Base-by-base conservation (phyloP, 805 yeast species). In the Suhomyces sp. region DNA sequence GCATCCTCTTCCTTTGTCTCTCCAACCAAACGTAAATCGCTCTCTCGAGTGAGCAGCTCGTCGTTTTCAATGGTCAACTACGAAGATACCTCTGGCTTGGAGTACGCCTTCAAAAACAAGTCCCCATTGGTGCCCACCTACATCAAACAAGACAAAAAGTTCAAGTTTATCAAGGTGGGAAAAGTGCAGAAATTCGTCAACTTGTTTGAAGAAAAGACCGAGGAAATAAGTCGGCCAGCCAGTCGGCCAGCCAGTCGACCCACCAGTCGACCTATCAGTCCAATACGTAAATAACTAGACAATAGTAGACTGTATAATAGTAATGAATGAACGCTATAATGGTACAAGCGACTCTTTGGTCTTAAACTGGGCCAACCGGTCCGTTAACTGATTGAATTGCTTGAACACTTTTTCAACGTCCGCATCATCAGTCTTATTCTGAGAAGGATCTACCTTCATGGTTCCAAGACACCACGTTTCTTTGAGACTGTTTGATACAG, bases 401-500 rank as follows among this genome's bases (percentile, higher is more conserved):
- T 57, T 59, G 45, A 69, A 71, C 3, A 72, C 63, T 5, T 65
- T 50, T 13, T 71, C 66, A 22, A 46, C 51, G 10, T 50, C 55
- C 26, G 65, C 65, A 35, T 60, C 62, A 5, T 52, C 53, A 29
- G 59, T 46, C 12, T 51, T 52, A 10, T 55, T 56, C 8, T 61
- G 61, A 2, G 51, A 48, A 4, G 57, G 50, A 15, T 56, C 48
- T 12, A 71, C 74, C 40, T 79, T 79, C 50, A 81, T 68, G 23
- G 82, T 80, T 2, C 84, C 85, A 50, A 83, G 64, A 41, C 82
- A 77, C 87, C 86, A 83, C 3, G 79, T 73, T 61, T 82, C 86
- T 57, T 79, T 78, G 46, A 83, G 64, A 0, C 74, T 72, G 44
- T 82, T 64, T 1, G 85, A 79, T 1, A 82, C 71, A 1, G 75